Evolutionary conservation across 2,329 filamentous ascomycete species (phyloP), one percentile per base, ranked within the genome.

Genomic region (Beauveria rudraprayagi): DNA sequence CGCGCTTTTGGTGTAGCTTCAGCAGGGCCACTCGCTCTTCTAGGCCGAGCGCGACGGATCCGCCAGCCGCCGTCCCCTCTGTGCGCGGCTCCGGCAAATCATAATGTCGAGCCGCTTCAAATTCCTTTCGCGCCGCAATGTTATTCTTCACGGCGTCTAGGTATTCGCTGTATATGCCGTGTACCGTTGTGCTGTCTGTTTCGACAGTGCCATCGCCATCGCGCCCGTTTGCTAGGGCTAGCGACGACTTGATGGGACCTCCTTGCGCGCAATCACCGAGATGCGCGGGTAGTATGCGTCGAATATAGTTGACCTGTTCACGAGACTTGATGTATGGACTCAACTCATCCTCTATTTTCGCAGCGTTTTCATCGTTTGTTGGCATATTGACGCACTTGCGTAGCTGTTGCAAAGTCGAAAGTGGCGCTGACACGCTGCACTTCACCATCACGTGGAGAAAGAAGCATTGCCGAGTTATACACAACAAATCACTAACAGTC

Each of bases 281-380:
- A 64, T 85, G 78, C 22, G 81, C 76, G 47, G 81, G 77, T 51
- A 86, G 68, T 34, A 85, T 73, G 55, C 80, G 80, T 63, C 82
- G 77, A 61, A 87, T 81, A 52, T 81, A 80, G 41, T 78, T 75
- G 54, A 79, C 77, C 65, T 87, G 82, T 61, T 86, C 82, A 28
- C 83, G 78, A 30, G 81, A 77, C 56, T 81, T 83, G 61, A 86
- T 75, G 63, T 78, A 84, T 5, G 81, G 79, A 40, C 40, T 72
- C 24, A 88, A 75, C 19, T 71, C 72, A 46, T 73, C 70, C 60
- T 78, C 75, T 40, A 81, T 70, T 40, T 71, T 71, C 53, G 73
- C 67, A 60, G 69, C 56, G 11, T 63, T 64, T 41, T 78, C 73
- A 22, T 72, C 62, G 34, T 74, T 59, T 64, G 69, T 65, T 22